A percentile compares a stretch with the other conserved stretches of the same genome.
Conservation (phyloP, 2,329 filamentous ascomycete genomes). For the Xylaria polymorpha region DNA sequence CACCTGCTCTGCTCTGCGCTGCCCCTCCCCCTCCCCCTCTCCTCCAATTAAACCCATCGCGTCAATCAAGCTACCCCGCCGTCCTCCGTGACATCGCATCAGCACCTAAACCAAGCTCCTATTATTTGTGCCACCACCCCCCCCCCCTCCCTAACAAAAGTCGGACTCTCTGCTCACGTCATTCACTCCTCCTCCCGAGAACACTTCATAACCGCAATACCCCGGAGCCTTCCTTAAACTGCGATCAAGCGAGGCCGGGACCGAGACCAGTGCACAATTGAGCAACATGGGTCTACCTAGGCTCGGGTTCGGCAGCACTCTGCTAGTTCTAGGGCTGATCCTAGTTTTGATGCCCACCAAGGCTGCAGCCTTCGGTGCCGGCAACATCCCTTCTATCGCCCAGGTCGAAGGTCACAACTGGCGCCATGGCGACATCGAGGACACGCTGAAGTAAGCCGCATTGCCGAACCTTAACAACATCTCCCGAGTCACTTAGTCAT, state of each 20-base stretch:
- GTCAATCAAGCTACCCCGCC: slow-evolving; percentile 32
- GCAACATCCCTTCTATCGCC: slow-evolving; percentile 74
- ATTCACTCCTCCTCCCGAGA: not conserved
- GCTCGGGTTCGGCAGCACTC: slow-evolving; percentile 61
- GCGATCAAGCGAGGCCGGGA: not conserved
- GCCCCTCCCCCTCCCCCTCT: slow-evolving; percentile 8
- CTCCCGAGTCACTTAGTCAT: not conserved
- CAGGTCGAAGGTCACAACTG: slow-evolving; percentile 76
- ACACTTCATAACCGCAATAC: not conserved
- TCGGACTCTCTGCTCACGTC: slow-evolving; percentile 21
- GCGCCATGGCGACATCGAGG: slow-evolving; percentile 82
- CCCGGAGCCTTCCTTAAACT: not conserved
- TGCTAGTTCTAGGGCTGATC: slow-evolving; percentile 65
- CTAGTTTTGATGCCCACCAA: slow-evolving; percentile 68
- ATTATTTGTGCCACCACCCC: slow-evolving; percentile 1
- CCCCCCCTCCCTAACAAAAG: not conserved
- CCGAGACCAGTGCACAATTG: not conserved
- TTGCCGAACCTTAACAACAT: not conserved
- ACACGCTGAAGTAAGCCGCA: slow-evolving; percentile 71
- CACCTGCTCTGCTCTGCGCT: slow-evolving; percentile 8
- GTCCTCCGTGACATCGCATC: slow-evolving; percentile 17
- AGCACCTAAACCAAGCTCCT: slow-evolving; percentile 10
- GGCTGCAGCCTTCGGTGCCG: slow-evolving; percentile 73
- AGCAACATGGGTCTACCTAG: slow-evolving; percentile 60
- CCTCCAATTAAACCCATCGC: slow-evolving; percentile 22